A percentile compares a stretch with the other conserved stretches of the same genome.
Evolutionary conservation across 805 yeast genomes (phyloP).

Genomic region (Nakazawaea molendinolei): DNA sequence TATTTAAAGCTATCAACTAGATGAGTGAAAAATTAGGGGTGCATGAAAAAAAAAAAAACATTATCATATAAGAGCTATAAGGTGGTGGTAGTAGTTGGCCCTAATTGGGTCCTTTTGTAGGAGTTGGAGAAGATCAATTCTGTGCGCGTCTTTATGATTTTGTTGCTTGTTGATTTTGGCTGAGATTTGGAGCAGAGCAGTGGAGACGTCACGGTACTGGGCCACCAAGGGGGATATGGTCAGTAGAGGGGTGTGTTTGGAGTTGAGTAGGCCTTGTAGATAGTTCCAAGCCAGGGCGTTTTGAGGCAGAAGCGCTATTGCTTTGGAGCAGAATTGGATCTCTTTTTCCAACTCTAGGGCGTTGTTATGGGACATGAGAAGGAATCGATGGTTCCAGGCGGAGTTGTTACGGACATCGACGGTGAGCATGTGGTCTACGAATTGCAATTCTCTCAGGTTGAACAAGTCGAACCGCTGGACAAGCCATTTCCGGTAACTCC

Average conservation of each 20-base stretch:
- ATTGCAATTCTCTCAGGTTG: constrained; percentile 42
- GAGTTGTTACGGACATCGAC: constrained; percentile 81
- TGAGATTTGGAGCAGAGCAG: constrained; percentile 59
- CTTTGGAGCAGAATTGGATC: constrained; percentile 38
- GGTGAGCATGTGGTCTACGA: constrained; percentile 39
- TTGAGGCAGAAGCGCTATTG: constrained; percentile 61
- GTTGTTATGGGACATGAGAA: constrained; percentile 31
- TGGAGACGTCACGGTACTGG: no score
- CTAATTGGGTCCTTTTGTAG: constrained; percentile 28
- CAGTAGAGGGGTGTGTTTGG: no score
- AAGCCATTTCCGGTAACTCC: constrained; percentile 90
- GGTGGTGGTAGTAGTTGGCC: constrained; percentile 24
- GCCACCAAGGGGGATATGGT: no score
- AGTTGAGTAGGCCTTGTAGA: constrained; percentile 57
- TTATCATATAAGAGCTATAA: constrained; percentile 4
- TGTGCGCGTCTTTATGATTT: constrained; percentile 20
- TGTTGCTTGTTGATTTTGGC: constrained; percentile 40
- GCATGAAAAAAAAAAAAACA: no score
- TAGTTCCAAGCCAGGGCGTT: constrained; percentile 88
- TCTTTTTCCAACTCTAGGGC: constrained; percentile 35
- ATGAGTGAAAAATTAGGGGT: no score
- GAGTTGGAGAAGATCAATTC: no score
- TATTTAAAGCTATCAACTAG: no score
- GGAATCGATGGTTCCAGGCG: constrained; percentile 87
- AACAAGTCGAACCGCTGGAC: constrained; percentile 48